These are phyloP conservation scores for Coniophora puteana DNA, from an alignment of 1,284 basidiomycete species.

Conservation along the genomic window DNA sequence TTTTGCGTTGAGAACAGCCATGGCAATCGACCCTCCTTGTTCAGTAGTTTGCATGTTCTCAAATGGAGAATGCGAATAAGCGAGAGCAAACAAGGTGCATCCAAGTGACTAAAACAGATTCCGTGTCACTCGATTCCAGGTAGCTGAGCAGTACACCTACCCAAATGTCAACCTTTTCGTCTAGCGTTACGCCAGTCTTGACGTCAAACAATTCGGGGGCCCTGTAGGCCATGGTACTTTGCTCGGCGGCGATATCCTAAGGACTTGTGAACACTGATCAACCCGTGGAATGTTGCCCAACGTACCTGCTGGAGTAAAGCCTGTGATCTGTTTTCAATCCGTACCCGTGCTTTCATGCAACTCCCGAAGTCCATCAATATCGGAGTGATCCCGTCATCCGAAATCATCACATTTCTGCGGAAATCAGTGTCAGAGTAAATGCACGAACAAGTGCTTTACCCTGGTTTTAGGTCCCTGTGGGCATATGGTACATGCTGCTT, in stretches of 20 bases:
- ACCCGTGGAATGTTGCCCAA: conserved; percentile 1
- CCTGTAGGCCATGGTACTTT: conserved; percentile 95
- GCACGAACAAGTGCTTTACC: conserved; percentile 46
- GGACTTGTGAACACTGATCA: conserved; percentile 2
- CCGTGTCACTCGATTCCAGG: no score
- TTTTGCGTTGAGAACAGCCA: conserved; percentile 90
- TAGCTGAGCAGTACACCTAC: conserved; percentile 46
- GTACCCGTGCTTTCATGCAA: conserved; percentile 75
- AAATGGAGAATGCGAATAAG: conserved; percentile 91
- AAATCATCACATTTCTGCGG: conserved; percentile 92
- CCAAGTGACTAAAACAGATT: conserved; percentile 70
- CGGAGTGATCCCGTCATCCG: conserved; percentile 81
- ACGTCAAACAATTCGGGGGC: conserved; percentile 96
- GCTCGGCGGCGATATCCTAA: conserved; percentile 90
- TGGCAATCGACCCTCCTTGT: conserved; percentile 89
- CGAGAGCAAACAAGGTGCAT: conserved; percentile 87
- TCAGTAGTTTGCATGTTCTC: conserved; percentile 85
- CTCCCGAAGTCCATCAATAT: conserved; percentile 99
- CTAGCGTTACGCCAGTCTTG: conserved; percentile 82
- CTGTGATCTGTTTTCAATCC: conserved; percentile 77
- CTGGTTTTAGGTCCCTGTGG: conserved; percentile 96
- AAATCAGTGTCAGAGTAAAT: conserved; percentile 2
- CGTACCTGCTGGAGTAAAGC: conserved; percentile 81
- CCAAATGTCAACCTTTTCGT: conserved; percentile 97
- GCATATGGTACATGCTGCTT: conserved; percentile 83